Base-by-base conservation (phyloP, 1,139 yeast species). In the Suhomyces bribrorum region DNA sequence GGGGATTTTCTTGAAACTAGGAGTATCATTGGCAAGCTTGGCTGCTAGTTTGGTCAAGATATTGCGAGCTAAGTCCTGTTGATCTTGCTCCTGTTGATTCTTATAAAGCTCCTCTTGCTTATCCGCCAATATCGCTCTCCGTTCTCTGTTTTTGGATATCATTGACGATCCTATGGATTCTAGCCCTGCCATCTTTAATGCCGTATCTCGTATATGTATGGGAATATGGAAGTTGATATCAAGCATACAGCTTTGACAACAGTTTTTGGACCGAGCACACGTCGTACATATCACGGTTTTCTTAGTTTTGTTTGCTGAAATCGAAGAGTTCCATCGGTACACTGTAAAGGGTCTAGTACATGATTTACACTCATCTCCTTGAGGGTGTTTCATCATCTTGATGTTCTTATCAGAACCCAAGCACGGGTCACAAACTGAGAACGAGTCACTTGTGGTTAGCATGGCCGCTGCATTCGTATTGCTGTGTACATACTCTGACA, bases 301-400 rank as follows among this genome's bases (percentile, higher is more conserved):
- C 43, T 70, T 70, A 36, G 71, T 55, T 41, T 69, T 64, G 31
- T 56, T 58, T 31, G 46, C 31, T 9, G 64, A 57, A 28, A 69
- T 63, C 30, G 56, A 50, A 7, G 68, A 62, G 35, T 75, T 75
- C 95, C 96, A 88, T 45, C 85, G 73, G 56, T 79, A 89, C 4
- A 84, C 82, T 0, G 90, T 82, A 65, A 84, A 90, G 0, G 96
- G 90, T 33, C 95, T 66, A 0, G 95, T 84, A 54, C 97, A 90
- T 14, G 86, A 67, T 52, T 79, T 80, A 53, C 92, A 84, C 53
- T 85, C 86, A 12, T 78, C 85, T 1, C 96, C 97, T 36, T 75
- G 66, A n/a, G 65, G 64, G 41, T 85, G 92, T 48, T 86, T 74
- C 5, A 81, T 74, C 86, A 90, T 81, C 34, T 87, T 79, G 13